Base-by-base conservation (phyloP, 495 filamentous ascomycete species). In the Usnea hakonensis region DNA sequence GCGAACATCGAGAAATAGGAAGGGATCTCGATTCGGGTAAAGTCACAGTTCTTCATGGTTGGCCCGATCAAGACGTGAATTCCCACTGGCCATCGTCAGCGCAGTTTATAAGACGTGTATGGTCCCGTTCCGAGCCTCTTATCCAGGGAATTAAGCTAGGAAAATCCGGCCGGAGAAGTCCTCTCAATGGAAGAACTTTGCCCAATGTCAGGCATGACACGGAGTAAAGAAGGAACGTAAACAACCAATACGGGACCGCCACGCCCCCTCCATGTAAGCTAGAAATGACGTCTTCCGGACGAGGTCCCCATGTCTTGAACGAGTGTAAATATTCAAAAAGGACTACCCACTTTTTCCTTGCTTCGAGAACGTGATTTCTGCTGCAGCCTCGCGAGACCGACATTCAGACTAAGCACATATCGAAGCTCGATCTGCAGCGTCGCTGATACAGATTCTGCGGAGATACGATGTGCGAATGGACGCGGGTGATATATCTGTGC, bases 271-370 rank as follows among this genome's bases (percentile, higher is more conserved):
- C 26, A 16, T 16, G 28, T 52, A 52, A 32, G 48, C 48, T 52
- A 52, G 48, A 6, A 28, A 50, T 30, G 46, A 50, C 46, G 46
- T 50, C 26, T 32, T 52, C 48, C 48, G 48, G 32, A 2, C 19
- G 7, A 4, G 8, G 17, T 32, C 28, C 16, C 48, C 48, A 32
- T 28, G 28, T 52, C 16, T 28, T 28, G 28, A 32, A 52, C 48
- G 48, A 19, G 26, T 32, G 48, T 14, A 52, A 52, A 52, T 52
- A 52, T 52, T 52, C 48, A 52, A 52, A 50, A 30, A 52, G 48
- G 26, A 32, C 48, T 32, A 26, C 28, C 28, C 48, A 52, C 48
- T 52, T 52, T 52, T 52, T 10, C 28, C 48, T 52, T 14, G 48
- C 48, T 32, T 52, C 48, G 48, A 52, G 28, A 30, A 50, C 7